These are phyloP conservation scores for Rhodosporidiobolus odoratus DNA, from an alignment of 768 basidiomycete species.

Conservation along the genomic window DNA sequence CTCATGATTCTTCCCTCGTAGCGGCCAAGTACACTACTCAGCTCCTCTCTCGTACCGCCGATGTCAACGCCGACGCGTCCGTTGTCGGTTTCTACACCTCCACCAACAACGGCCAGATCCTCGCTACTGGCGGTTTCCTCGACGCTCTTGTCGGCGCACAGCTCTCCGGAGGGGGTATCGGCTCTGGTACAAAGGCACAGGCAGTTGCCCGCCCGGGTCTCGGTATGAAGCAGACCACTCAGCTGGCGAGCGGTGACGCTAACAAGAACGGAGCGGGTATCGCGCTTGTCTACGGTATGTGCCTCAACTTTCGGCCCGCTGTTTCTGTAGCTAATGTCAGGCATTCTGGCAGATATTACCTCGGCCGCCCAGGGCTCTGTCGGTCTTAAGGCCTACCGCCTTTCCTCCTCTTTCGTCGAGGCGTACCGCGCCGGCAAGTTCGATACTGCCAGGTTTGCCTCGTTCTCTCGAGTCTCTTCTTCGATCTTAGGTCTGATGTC, in stretches of 20 bases:
- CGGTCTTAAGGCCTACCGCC: conserved; percentile 38
- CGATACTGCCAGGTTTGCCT: conserved; percentile 33
- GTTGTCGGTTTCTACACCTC: conserved; percentile 43
- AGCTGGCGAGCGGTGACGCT: conserved; percentile 16
- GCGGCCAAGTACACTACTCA: conserved; percentile 40
- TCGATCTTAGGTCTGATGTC: not conserved
- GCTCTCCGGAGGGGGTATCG: conserved; percentile 34
- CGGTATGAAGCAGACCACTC: conserved; percentile 14
- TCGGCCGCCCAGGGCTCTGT: conserved; percentile 36
- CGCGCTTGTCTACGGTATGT: conserved; percentile 43
- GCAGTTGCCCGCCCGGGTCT: conserved; percentile 22
- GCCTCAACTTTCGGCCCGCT: not conserved
- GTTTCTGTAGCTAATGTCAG: no score
- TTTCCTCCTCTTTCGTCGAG: conserved; percentile 34
- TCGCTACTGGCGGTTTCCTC: conserved; percentile 41
- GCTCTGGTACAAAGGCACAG: conserved; percentile 19
- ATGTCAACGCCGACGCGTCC: conserved; percentile 42
- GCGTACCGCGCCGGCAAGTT: conserved; percentile 39
- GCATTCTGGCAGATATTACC: conserved; percentile 21
- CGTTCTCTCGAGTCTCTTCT: no score
- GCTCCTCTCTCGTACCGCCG: conserved; percentile 39
- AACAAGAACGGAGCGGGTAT: conserved; percentile 38
- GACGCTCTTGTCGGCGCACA: conserved; percentile 42
- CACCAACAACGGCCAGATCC: conserved; percentile 41
- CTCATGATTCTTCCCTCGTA: not conserved